Base-by-base conservation (phyloP, 345 rosid genomes). In the Aquilaria sinensis region DNA sequence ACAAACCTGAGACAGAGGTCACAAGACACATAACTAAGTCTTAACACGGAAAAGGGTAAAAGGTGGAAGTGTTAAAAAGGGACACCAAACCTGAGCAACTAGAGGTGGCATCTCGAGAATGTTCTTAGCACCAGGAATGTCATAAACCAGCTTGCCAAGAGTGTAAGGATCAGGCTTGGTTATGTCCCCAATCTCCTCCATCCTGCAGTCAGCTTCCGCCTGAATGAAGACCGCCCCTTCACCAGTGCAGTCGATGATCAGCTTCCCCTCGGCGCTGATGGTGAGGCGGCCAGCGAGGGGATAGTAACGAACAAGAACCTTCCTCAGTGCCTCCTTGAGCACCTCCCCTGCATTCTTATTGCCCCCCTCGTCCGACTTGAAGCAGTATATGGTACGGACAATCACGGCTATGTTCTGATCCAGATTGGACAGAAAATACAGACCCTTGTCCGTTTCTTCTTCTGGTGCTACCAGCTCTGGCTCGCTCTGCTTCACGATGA, bases 161-260 rank as follows among this genome's bases (percentile, higher is more conserved):
- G 87, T 83, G 56, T 68, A 79, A 0, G 93, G 82, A 43, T 88
- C 88, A 0, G 85, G 86, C 68, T 83, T 83, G 4, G 88, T 86
- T 15, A 86, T 74, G 54, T 91, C 97, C 15, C 93, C 97, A 43
- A 84, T 73, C 71, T 84, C 83, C 60, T 79, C 77, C 66, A 91
- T 61, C 29, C 54, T 43, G 64, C 87, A 80, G 49, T 72, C 77
- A 2, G 94, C 89, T 66, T 74, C 80, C 9, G 94, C 97, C 71
- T 88, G 89, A 47, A 88, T 88, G 62, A 88, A 88, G 57, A 81
- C 80, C n/a, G 84, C 96, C 30, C 97, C 97, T 74, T 86, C 94
- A 51, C 80, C 97, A 1, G 72, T 79, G 74, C 97, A 86, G 13
- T 81, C 69, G 37, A 91, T 75, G 5, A 78, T 75, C 56, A 84